These are phyloP conservation scores for Hortiboletus rubellus DNA, from an alignment of 1,284 basidiomycete genomes.

Conservation along the genomic window DNA sequence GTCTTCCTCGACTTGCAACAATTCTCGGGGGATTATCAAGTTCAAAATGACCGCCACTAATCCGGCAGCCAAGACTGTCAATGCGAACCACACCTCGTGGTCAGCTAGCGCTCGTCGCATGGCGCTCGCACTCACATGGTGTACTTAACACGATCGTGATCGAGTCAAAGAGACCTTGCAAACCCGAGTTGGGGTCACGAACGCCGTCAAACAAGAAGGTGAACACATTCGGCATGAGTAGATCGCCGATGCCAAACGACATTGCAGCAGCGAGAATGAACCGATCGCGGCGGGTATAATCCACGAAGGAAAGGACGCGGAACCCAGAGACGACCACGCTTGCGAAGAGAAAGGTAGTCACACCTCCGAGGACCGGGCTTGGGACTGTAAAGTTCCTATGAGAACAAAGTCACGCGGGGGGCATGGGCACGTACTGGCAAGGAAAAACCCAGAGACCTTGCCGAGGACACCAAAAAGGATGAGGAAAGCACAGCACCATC, in stretches of 20 bases:
- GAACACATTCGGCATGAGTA: conserved; percentile 62
- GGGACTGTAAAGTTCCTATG: conserved; percentile 39
- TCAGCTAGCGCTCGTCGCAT: conserved; percentile 21
- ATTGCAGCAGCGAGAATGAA: conserved; percentile 76
- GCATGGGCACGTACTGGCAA: conserved; percentile 51
- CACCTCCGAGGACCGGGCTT: conserved; percentile 79
- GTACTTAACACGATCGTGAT: conserved; percentile 79
- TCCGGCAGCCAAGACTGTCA: conserved; percentile 61
- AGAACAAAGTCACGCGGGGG: background rate
- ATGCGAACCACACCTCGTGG: background rate
- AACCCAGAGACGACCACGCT: conserved; percentile 68
- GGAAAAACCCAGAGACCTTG: conserved; percentile 78
- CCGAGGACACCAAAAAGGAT: conserved; percentile 75
- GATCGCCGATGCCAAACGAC: conserved; percentile 71
- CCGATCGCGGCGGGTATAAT: conserved; percentile 71
- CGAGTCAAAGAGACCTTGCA: conserved; percentile 72
- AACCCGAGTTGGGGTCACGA: conserved; percentile 51
- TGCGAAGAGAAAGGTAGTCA: conserved; percentile 77
- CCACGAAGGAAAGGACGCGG: conserved; percentile 66
- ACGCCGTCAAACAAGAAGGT: conserved; percentile 71
- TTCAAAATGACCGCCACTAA: conserved; percentile 68
- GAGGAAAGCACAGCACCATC: conserved; percentile 73
- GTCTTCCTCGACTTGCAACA: conserved; percentile 11
- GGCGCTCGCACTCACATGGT: conserved; percentile 56
- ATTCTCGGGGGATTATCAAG: conserved; percentile 58